Evolutionary conservation across 768 basidiomycete genomes (phyloP).

Genomic region (Phylloporus sp.): DNA sequence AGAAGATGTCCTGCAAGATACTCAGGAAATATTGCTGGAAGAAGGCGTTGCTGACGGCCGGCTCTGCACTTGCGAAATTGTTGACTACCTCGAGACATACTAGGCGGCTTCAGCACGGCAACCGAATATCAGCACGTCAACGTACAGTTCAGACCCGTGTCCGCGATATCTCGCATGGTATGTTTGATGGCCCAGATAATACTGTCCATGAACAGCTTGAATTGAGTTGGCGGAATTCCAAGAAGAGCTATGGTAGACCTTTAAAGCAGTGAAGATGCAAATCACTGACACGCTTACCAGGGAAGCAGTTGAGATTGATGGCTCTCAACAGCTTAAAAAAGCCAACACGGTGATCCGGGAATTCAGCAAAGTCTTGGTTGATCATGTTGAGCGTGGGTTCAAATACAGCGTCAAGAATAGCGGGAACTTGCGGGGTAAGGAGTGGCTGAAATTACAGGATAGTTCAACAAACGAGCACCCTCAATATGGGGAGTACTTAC

Average conservation of each 20-base stretch:
- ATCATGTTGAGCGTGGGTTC: conserved; percentile 98
- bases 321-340: conserved; percentile 95
- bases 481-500: conserved; percentile 41
- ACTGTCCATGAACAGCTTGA: conserved; percentile 97
- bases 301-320: conserved; percentile 93
- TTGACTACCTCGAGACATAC: conserved; percentile 93
- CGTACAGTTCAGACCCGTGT: conserved; percentile 76
- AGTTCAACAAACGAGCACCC: conserved; percentile 4
- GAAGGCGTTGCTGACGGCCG: conserved; percentile 80
- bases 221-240: conserved; percentile 82
- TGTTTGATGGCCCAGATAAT: conserved; percentile 99
- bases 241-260: conserved; percentile 51
- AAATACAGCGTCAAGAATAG: conserved; percentile 94
- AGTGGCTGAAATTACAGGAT: conserved; percentile 47
- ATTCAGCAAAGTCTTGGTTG: conserved; percentile 99
- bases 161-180: conserved; percentile 97
- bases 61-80: conserved; percentile 84
- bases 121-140: conserved; percentile 1
- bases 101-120: conserved; percentile 26
- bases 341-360: conserved; percentile 93
- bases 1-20: conserved; percentile 94
- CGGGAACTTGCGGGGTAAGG: conserved; percentile 89
- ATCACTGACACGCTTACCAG: conserved; percentile 51
- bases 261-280: not conserved
- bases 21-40: conserved; percentile 95